Percentiles rank a stretch among this genome's conserved stretches.
phyloP scores from a whole-genome alignment of 441 rosid species.

The Arabidopsis hybrid region DNA sequence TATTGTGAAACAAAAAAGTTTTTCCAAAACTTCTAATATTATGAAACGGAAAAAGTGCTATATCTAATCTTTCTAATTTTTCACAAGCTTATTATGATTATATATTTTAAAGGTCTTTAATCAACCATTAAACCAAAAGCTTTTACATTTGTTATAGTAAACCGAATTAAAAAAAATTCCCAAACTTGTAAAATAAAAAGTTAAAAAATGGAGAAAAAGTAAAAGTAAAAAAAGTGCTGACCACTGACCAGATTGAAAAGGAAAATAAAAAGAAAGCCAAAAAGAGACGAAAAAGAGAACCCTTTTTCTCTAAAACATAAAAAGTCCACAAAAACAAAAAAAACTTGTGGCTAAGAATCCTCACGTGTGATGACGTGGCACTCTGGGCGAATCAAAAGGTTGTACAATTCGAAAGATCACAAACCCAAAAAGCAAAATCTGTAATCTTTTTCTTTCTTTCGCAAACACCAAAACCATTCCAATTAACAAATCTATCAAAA shows the following conservation, averaged over 20 bases:
- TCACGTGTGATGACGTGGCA: conserved; percentile 66
- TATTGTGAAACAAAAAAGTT: too few species aligned
- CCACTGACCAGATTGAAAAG: conserved; percentile 15
- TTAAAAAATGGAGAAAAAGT: conserved; percentile 1
- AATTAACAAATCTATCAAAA: background rate
- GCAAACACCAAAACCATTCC: conserved; percentile 25
- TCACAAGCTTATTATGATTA: too few species aligned
- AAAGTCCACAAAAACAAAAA: background rate
- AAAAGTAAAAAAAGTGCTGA: background rate
- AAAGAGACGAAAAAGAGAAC: conserved; percentile 42
- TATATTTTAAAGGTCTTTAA: background rate
- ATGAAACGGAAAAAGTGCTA: too few species aligned
- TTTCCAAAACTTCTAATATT: too few species aligned
- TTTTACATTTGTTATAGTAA: background rate
- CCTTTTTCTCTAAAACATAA: conserved; percentile 54
- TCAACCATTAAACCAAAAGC: background rate
- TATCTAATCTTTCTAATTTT: too few species aligned
- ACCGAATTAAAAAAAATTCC: background rate
- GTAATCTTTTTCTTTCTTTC: conserved; percentile 38
- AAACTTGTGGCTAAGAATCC: conserved; percentile 78
- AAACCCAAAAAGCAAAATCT: background rate
- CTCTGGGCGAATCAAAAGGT: conserved; percentile 55
- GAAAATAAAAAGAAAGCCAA: conserved; percentile 20
- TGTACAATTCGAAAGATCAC: conserved; percentile 46
- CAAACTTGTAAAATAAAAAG: background rate